Base-by-base conservation (phyloP, 1,284 basidiomycete species). In the Cystobasidium pallidum region DNA sequence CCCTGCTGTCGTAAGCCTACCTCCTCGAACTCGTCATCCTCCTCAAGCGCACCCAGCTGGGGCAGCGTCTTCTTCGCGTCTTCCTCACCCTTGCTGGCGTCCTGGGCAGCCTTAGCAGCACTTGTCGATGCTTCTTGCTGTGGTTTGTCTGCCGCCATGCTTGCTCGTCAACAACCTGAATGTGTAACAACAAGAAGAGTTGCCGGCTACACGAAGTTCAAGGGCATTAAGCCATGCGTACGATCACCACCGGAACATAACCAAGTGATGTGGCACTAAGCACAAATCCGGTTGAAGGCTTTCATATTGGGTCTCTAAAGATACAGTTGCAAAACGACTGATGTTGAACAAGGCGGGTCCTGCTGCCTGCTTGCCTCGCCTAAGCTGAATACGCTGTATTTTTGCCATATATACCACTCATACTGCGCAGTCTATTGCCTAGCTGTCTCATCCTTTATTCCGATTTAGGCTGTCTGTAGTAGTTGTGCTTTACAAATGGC, bases 401-500 rank as follows among this genome's bases (percentile, higher is more conserved):
- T 26, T 34, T 36, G 54, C 30, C 54, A 57, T n/a, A 32, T 19
- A 32, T 32, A 17, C 19, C 11, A n/a, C 19, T 32, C 28, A 34
- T n/a, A 13, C 49, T 51, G 54, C 54, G 2, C 30, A 17, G 3
- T n/a, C 19, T n/a, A 32, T n/a, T 26, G 32, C 7, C 34, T 36
- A 17, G 0, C 52, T 21, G 10, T 32, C 26, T 34, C n/a, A 39
- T 19, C 24, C 1, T 26, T 66, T 43, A 51, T 34, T n/a, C 43
- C 39, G 63, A 15, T 55, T 68, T 83, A 11, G 88, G 89, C 73
- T 88, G 84, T 81, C 85, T 90, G 78, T 91, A 92, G 74, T 85
- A 87, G 10, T 89, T 83, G 76, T 86, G 85, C 34, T 89, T 83
- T 77, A 94, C 93, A 72, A 81, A 83, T 10, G 93, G 93, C 89